Conservation (phyloP, 257 asterid species). For the Fraxinus excelsior region DNA sequence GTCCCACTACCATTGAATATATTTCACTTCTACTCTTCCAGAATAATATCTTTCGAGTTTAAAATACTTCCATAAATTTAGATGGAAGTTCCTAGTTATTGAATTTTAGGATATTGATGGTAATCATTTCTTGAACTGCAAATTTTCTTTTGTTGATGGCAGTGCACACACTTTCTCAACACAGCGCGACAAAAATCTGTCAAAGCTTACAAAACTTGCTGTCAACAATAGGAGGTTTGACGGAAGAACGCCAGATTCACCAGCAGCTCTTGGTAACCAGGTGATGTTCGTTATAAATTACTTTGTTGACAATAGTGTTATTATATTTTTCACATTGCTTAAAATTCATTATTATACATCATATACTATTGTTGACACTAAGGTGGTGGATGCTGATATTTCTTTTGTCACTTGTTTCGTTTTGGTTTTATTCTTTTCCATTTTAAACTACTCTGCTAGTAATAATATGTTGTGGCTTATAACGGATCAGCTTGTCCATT, state of each 20-base stretch:
- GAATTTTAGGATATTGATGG: background rate
- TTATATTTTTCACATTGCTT: background rate
- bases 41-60: constrained; percentile 6
- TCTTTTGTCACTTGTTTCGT: background rate
- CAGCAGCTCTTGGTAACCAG: constrained; percentile 80
- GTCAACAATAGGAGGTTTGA: constrained; percentile 75
- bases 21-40: background rate
- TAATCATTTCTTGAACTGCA: constrained; percentile 12
- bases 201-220: constrained; percentile 81
- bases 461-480: constrained; percentile 16
- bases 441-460: constrained; percentile 18
- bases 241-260: constrained; percentile 89
- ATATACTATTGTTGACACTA: constrained; percentile 3
- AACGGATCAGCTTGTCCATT: constrained; percentile 7
- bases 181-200: constrained; percentile 63
- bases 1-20: background rate
- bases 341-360: background rate
- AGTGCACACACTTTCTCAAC: constrained; percentile 88
- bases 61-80: constrained; percentile 11
- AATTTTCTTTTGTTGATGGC: constrained; percentile 31
- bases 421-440: constrained; percentile 5
- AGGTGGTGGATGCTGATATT: background rate
- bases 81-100: background rate
- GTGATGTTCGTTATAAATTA: constrained; percentile 29
- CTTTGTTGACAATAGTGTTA: background rate